These are phyloP conservation scores for Isatis tinctoria DNA, from an alignment of 345 rosid genomes.

Conservation along the genomic window DNA sequence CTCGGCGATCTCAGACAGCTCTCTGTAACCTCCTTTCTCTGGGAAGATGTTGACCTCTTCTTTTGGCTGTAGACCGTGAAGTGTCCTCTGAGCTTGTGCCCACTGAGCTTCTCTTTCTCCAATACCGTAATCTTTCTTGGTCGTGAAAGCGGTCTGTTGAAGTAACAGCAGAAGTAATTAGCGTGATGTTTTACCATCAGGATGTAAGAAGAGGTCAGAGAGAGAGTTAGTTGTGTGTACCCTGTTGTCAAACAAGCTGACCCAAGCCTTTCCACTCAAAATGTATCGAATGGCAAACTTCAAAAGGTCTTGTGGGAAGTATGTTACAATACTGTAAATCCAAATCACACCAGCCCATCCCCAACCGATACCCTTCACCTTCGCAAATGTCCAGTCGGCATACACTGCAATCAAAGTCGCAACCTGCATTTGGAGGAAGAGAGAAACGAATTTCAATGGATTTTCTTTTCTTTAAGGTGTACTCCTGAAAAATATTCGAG, in stretches of 20 bases:
- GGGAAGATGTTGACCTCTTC: slow-evolving; percentile 47
- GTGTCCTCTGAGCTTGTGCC: slow-evolving; percentile 81
- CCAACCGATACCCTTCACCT: slow-evolving; percentile 52
- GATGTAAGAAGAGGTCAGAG: neutral
- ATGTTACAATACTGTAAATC: slow-evolving; percentile 74
- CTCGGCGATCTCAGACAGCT: slow-evolving; percentile 94
- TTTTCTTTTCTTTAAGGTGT: neutral
- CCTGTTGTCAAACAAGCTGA: slow-evolving; percentile 73
- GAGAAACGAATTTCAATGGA: neutral
- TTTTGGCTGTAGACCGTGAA: slow-evolving; percentile 80
- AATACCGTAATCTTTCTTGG: slow-evolving; percentile 83
- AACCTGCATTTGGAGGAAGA: slow-evolving; percentile 38
- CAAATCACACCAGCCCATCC: slow-evolving; percentile 82
- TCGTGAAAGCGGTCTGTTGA: slow-evolving; percentile 77
- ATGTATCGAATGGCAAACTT: slow-evolving; percentile 84
- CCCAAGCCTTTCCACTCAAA: slow-evolving; percentile 90
- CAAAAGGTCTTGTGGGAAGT: slow-evolving; percentile 72
- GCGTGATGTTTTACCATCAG: neutral
- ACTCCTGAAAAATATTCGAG: neutral
- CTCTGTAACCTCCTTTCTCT: slow-evolving; percentile 68
- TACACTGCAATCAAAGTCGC: slow-evolving; percentile 60
- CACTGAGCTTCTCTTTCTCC: slow-evolving; percentile 96
- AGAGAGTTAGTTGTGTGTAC: slow-evolving; percentile 29
- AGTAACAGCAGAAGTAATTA: slow-evolving; percentile 9
- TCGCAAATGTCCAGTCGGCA: slow-evolving; percentile 52